phyloP scores from a whole-genome alignment of 1,284 basidiomycete genomes.

The Hypsizygus ulmarius region DNA sequence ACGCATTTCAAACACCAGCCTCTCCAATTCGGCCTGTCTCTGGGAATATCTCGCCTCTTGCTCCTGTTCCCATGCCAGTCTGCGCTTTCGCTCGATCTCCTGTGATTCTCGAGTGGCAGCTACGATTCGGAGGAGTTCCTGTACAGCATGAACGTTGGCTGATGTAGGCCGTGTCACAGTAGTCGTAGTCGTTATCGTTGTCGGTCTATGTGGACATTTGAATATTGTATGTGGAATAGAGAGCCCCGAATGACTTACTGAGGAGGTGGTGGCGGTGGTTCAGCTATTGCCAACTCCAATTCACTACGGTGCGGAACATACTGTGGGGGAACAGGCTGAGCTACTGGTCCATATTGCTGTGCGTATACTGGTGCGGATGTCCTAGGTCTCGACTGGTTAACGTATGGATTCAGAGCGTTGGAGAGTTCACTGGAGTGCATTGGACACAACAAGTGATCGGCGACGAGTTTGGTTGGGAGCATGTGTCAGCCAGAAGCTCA shows the following conservation, averaged over 20 bases:
- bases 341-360: constrained; percentile 25
- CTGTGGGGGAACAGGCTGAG: constrained; percentile 29
- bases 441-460: constrained; percentile 4
- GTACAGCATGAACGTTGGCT: constrained; percentile 45
- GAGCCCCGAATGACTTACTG: constrained; percentile 17
- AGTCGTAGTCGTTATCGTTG: background rate
- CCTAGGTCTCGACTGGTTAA: constrained; percentile 44
- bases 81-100: constrained; percentile 54
- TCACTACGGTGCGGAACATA: constrained; percentile 55
- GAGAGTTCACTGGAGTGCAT: constrained; percentile 69
- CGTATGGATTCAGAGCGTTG: constrained; percentile 70
- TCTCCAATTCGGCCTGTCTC: constrained; percentile 58
- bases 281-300: constrained; percentile 55
- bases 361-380: constrained; percentile 23
- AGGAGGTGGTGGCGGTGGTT: constrained; percentile 37
- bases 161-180: constrained; percentile 22
- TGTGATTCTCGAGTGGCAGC: constrained; percentile 53
- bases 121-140: constrained; percentile 56
- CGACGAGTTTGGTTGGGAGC: background rate
- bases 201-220: background rate
- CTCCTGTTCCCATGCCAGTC: constrained; percentile 64
- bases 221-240: background rate
- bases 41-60: constrained; percentile 58
- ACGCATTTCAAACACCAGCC: constrained; percentile 53
- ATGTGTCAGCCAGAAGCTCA: constrained; percentile 29